Evolutionary conservation across 1,284 basidiomycete genomes (phyloP).

Genomic region (Caloboletus firmus): DNA sequence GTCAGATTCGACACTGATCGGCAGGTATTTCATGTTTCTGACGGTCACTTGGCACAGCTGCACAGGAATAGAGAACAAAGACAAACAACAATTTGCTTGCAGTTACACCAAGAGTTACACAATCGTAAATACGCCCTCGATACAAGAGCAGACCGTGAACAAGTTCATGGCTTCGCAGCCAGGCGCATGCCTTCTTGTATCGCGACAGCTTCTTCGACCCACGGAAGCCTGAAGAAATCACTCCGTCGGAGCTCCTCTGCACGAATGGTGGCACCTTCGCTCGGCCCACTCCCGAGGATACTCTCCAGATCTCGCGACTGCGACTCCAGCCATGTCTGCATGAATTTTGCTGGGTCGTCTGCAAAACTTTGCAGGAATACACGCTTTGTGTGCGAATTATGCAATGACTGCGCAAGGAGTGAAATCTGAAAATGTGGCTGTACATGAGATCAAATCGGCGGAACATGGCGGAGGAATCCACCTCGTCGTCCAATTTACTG

Average conservation of each 20-base stretch:
- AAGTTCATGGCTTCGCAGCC: conserved; percentile 40
- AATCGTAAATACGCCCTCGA: background rate
- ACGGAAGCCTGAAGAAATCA: conserved; percentile 87
- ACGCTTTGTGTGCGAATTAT: conserved; percentile 83
- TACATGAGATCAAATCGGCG: conserved; percentile 15
- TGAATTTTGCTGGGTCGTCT: conserved; percentile 76
- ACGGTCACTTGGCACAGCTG: background rate
- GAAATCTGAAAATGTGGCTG: conserved; percentile 54
- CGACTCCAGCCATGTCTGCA: conserved; percentile 87
- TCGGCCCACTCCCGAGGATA: conserved; percentile 84
- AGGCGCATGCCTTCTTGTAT: conserved; percentile 56
- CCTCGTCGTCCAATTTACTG: conserved; percentile 84
- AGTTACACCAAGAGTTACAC: conserved; percentile 1
- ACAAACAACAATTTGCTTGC: too few species aligned
- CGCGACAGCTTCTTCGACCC: conserved; percentile 76
- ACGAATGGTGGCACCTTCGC: conserved; percentile 75
- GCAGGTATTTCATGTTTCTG: background rate
- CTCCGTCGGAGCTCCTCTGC: conserved; percentile 87
- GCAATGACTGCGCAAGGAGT: conserved; percentile 76
- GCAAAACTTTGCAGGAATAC: conserved; percentile 88
- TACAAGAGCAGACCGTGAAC: background rate
- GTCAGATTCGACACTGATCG: conserved; percentile 7
- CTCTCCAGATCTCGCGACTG: conserved; percentile 90
- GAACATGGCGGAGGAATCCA: conserved; percentile 32
- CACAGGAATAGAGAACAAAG: background rate